Percentiles rank a stretch among this genome's conserved stretches.
Evolutionary conservation across 306 rosid species (phyloP).

Genomic region (Prunus davidiana): DNA sequence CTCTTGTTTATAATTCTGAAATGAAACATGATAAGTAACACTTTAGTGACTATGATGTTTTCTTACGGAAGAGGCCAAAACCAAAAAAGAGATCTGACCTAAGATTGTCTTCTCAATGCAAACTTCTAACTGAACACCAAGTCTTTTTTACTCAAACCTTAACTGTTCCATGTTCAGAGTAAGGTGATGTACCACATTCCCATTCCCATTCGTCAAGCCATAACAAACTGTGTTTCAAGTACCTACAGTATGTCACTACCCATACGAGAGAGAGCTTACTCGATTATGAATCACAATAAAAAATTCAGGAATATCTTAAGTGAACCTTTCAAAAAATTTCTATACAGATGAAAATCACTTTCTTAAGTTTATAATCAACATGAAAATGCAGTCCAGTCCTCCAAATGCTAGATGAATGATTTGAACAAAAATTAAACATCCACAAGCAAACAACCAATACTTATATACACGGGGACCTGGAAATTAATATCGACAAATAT

Average conservation of each 20-base stretch:
- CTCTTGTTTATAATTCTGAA: background rate
- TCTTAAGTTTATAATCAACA: background rate
- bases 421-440: background rate
- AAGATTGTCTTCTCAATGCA: background rate
- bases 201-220: background rate
- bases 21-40: background rate
- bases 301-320: background rate
- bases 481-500: slow-evolving; percentile 6
- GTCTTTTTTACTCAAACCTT: background rate
- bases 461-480: background rate
- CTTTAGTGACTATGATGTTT: background rate
- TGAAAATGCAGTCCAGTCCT: background rate
- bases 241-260: background rate
- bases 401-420: background rate
- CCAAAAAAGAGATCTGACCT: background rate
- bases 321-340: background rate
- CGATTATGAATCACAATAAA: background rate
- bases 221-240: background rate
- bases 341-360: background rate
- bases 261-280: background rate
- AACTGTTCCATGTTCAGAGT: background rate
- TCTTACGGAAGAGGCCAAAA: background rate
- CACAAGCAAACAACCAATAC: background rate
- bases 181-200: background rate
- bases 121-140: background rate